Percentiles rank a stretch among this genome's conserved stretches.
Conservation (phyloP, 768 basidiomycete genomes). For the Panaeolus papilionaceus region DNA sequence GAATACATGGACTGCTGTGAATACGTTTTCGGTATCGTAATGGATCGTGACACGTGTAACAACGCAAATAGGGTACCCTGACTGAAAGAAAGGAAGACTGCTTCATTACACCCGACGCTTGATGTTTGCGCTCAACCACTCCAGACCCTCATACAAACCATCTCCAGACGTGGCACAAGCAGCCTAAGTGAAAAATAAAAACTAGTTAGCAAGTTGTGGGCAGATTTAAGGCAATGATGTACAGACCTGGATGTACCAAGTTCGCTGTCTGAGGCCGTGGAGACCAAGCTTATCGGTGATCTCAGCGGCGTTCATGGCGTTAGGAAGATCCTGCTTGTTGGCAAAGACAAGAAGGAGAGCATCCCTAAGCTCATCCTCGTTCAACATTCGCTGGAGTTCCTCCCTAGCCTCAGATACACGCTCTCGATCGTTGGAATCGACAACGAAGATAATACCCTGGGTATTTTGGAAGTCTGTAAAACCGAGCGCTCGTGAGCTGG, state of each 20-base stretch:
- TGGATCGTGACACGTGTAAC: slow-evolving; percentile 60
- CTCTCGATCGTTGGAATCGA: slow-evolving; percentile 99
- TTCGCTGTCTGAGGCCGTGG: slow-evolving; percentile 94
- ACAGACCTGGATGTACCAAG: slow-evolving; percentile 96
- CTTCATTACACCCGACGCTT: slow-evolving; percentile 76
- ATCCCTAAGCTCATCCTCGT: slow-evolving; percentile 99
- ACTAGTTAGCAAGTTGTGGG: slow-evolving; percentile 22
- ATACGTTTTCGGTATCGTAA: slow-evolving; percentile 65
- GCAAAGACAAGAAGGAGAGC: slow-evolving; percentile 98
- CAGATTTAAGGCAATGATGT: slow-evolving; percentile 17
- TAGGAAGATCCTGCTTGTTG: slow-evolving; percentile 99
- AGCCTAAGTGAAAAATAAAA: slow-evolving; percentile 56
- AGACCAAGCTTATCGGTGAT: slow-evolving; percentile 99
- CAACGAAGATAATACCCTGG: slow-evolving; percentile 99
- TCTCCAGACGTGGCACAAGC: slow-evolving; percentile 99
- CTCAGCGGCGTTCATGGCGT: slow-evolving; percentile 99
- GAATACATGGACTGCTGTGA: slow-evolving; percentile 46
- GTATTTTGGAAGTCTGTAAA: slow-evolving; percentile 98
- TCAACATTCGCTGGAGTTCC: slow-evolving; percentile 99
- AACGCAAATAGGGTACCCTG: slow-evolving; percentile 58
- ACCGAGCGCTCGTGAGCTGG: slow-evolving; percentile 26
- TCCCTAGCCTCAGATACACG: slow-evolving; percentile 99
- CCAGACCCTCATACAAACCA: slow-evolving; percentile 97
- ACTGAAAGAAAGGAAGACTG: slow-evolving; percentile 37
- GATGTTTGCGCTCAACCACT: slow-evolving; percentile 94